Conservation (phyloP, 768 basidiomycete genomes). For the Hortiboletus flavorubellus region DNA sequence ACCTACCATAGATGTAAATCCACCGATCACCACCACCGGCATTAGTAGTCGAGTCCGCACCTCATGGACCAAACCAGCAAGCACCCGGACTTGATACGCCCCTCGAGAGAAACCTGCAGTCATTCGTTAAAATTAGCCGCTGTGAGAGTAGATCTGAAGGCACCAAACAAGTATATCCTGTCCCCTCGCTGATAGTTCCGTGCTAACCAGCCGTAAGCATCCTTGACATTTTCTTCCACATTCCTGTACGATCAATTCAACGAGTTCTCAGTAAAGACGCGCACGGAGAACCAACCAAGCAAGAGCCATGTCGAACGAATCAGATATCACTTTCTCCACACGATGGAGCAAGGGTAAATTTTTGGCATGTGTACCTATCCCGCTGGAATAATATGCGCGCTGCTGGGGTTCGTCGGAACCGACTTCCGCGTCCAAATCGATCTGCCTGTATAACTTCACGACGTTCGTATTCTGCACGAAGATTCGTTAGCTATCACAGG, state of each 20-base stretch:
- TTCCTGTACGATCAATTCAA: background rate
- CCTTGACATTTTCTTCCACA: background rate
- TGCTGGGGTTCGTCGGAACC: constrained; percentile 8
- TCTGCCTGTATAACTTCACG: constrained; percentile 29
- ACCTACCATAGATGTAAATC: too few species aligned
- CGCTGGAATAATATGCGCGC: constrained; percentile 34
- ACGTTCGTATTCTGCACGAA: constrained; percentile 33
- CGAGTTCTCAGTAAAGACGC: too few species aligned
- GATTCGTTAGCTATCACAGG: too few species aligned
- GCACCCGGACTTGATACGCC: too few species aligned
- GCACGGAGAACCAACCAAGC: background rate
- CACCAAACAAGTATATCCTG: constrained; percentile 3
- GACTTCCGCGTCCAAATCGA: constrained; percentile 14
- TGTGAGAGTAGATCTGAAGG: background rate
- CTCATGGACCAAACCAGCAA: too few species aligned
- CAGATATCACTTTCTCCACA: background rate
- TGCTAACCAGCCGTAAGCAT: constrained; percentile 2
- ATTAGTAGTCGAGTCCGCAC: too few species aligned
- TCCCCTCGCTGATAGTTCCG: constrained; percentile 4
- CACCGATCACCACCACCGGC: too few species aligned
- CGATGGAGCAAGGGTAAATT: background rate
- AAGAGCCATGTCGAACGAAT: background rate
- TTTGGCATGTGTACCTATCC: constrained; percentile 31
- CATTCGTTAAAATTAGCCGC: too few species aligned
- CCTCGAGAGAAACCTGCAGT: too few species aligned